Evolutionary conservation across 148 eudicot genomes (phyloP).

Genomic region (Beta vulgaris): DNA sequence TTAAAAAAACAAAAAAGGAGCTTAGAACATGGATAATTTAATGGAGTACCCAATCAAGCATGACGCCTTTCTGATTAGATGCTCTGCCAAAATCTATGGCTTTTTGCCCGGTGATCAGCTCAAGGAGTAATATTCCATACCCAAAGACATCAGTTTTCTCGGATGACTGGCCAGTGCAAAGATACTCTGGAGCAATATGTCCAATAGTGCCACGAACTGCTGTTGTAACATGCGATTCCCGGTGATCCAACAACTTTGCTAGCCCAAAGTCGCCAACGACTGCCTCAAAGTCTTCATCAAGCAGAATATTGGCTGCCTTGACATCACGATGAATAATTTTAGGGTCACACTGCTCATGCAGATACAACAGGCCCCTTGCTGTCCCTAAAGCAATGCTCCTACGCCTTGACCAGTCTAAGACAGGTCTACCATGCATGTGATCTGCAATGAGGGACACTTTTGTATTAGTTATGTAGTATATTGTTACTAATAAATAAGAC

Average conservation of each 20-base stretch:
- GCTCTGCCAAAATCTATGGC: slow-evolving; percentile 80
- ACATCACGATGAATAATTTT: slow-evolving; percentile 93
- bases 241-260: slow-evolving; percentile 86
- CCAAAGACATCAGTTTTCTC: slow-evolving; percentile 97
- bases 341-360: slow-evolving; percentile 94
- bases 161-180: slow-evolving; percentile 90
- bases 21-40: no score
- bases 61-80: slow-evolving; percentile 74
- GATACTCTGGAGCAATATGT: slow-evolving; percentile 93
- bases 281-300: slow-evolving; percentile 91
- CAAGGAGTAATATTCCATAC: slow-evolving; percentile 85
- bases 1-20: no score
- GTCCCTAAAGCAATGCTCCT: slow-evolving; percentile 85
- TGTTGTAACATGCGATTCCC: slow-evolving; percentile 86
- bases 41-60: slow-evolving; percentile 89
- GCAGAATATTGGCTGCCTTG: slow-evolving; percentile 88
- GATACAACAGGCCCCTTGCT: slow-evolving; percentile 77
- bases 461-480: no score
- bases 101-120: slow-evolving; percentile 84
- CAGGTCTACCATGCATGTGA: slow-evolving; percentile 60
- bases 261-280: slow-evolving; percentile 97
- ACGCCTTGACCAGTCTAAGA: slow-evolving; percentile 81
- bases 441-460: slow-evolving; percentile 36
- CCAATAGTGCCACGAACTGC: slow-evolving; percentile 96
- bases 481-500: background rate